Evolutionary conservation across 2,329 filamentous ascomycete genomes (phyloP).

Genomic region (Apiospora hydei): DNA sequence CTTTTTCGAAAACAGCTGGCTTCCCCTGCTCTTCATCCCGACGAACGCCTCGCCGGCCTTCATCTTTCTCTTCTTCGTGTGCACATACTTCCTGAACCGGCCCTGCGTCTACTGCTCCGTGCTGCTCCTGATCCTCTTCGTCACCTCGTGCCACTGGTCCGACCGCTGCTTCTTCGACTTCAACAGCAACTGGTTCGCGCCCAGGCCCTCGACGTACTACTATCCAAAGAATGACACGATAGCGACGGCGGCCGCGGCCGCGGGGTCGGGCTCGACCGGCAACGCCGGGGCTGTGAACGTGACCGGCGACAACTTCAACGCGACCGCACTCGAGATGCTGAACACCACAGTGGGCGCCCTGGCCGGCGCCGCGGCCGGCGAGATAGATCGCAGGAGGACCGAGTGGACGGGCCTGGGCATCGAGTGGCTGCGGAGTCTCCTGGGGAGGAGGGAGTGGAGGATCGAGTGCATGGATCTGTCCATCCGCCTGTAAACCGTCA

Average conservation of each 20-base stretch:
- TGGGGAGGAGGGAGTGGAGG: constrained; percentile 87
- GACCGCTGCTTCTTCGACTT: constrained; percentile 95
- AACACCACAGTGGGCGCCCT: constrained; percentile 76
- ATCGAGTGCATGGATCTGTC: constrained; percentile 91
- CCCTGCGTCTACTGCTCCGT: constrained; percentile 98
- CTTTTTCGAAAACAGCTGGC: constrained; percentile 65
- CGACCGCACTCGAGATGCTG: constrained; percentile 61
- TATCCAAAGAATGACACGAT: constrained; percentile 24
- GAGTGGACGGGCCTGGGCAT: constrained; percentile 81
- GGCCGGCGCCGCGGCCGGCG: constrained; percentile 71
- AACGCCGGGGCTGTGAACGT: constrained; percentile 27
- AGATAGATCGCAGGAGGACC: constrained; percentile 59
- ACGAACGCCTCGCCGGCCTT: constrained; percentile 86
- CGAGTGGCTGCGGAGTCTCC: constrained; percentile 83
- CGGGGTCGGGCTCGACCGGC: constrained; percentile 34
- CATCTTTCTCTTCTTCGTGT: constrained; percentile 87
- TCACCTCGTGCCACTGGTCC: constrained; percentile 89
- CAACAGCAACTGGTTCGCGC: constrained; percentile 89
- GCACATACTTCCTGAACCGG: constrained; percentile 94
- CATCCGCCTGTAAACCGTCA: constrained; percentile 68
- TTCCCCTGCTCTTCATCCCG: constrained; percentile 87
- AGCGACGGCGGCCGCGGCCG: background rate
- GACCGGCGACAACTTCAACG: constrained; percentile 49
- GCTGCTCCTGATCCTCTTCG: constrained; percentile 91
- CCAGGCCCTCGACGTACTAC: constrained; percentile 61